Base-by-base conservation (phyloP, 768 basidiomycete genomes). In the Kwoniella dendrophila region DNA sequence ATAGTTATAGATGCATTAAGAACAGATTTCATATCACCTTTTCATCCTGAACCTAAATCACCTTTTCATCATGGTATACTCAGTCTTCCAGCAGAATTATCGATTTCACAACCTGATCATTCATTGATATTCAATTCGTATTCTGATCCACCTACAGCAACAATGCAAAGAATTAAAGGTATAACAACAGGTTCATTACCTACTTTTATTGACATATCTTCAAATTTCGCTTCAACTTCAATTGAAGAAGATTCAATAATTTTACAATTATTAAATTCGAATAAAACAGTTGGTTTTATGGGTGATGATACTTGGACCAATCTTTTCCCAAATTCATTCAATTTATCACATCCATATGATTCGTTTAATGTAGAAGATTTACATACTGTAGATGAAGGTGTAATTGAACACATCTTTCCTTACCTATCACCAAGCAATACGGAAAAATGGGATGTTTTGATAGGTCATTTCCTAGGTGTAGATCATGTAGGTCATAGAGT, bases 281-380 rank as follows among this genome's bases (percentile, higher is more conserved):
- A 74, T 24, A 81, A 79, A 61, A 81, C 89, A 84, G 80, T 90
- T 53, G 90, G 89, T 1, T 89, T 97, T 76, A 91, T 91, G 87
- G 95, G 96, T 0, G 95, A 98, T 72, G 92, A 98, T 77, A 99
- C 96, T 0, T 99, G 96, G 96, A 85, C 89, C 79, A 85, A 87
- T 1, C 85, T 94, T 12, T 99, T 93, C 73, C 91, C 94, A 0
- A 81, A 84, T 54, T 81, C 85, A 4, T 92, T 97, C 68, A 87
- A 90, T 71, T 86, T 89, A 82, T 83, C 88, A 0, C 88, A 86
- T 73, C 88, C 94, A 0, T 98, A 86, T 75, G 94, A 96, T 78
- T 96, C 93, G 0, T 98, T 99, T 83, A 93, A 98, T 78, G 96
- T 99, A 62, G 96, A 98, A 78, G 96, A 98, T 76, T 83, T 99